Evolutionary conservation across 179 eudicot genomes (phyloP), one percentile per base, ranked within the genome.

Genomic region (Patellifolia procumbens): DNA sequence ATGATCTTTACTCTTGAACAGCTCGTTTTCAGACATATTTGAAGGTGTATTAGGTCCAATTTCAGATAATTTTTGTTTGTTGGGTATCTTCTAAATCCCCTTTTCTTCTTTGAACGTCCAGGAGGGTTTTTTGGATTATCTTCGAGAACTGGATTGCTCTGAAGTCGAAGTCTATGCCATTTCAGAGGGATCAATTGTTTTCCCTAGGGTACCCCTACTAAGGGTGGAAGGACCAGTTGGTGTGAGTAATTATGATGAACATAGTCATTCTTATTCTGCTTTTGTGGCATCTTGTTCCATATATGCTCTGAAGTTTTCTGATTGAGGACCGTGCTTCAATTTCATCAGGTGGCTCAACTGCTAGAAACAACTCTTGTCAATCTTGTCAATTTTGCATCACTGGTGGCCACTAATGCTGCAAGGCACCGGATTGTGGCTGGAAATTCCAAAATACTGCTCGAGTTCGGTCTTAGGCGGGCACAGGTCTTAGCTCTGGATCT

Each of bases 361-460:
- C 78, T 95, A 78, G 99, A 95, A 89, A 95, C 99, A 55, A 94
- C 99, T 39, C 90, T 91, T 81, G 86, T 93, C 76, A 95, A 93
- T 82, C 97, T 94, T 66, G 86, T 92, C 84, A 94, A 94, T 78
- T 94, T 85, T 79, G 94, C 98, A 68, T 94, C 98, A 39, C 82
- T 94, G 74, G 97, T 94, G 62, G 88, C 98, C 64, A 94, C 98
- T 56, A 94, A 94, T 87, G 96, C 98, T 83, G 97, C 97, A 74
- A 88, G 98, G 83, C 98, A 94, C 78, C 92, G 98, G 48, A 88
- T 88, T 79, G 97, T 94, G 71, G 98, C 97, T 69, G 98, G 98
- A 74, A 88, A 91, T 72, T 89, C 92, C 68, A 94, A 94, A 83
- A 77, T 77, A 67, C 89, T 94, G 69, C 91, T 94, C 75, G 98